phyloP scores from a whole-genome alignment of 1,284 basidiomycete species.

The Tylopilus sp. region DNA sequence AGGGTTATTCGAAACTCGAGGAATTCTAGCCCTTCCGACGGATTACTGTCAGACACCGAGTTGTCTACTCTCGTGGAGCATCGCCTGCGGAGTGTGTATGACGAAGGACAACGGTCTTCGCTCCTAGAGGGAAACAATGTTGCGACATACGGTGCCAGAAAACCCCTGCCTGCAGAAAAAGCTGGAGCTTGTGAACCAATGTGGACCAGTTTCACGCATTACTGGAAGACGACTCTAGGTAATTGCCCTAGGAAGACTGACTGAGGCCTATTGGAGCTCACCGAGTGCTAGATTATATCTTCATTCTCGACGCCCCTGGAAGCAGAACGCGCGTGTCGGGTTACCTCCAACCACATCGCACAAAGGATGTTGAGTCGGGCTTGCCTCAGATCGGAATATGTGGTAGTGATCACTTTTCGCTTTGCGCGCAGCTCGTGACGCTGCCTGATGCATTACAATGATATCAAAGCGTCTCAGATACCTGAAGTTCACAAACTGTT shows the following conservation, averaged over 20 bases:
- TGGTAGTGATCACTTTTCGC: constrained; percentile 84
- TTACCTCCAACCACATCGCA: constrained; percentile 62
- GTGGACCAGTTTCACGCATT: constrained; percentile 78
- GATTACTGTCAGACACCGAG: constrained; percentile 64
- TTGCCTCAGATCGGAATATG: constrained; percentile 78
- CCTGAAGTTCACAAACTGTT: constrained; percentile 1
- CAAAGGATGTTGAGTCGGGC: constrained; percentile 66
- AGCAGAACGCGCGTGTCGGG: constrained; percentile 48
- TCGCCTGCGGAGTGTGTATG: constrained; percentile 55
- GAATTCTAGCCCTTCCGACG: constrained; percentile 57
- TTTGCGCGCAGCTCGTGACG: constrained; percentile 52
- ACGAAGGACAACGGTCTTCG: constrained; percentile 45
- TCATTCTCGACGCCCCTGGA: constrained; percentile 52
- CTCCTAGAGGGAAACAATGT: constrained; percentile 22
- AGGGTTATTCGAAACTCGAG: constrained; percentile 77
- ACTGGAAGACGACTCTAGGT: constrained; percentile 82
- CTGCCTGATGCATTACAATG: constrained; percentile 14
- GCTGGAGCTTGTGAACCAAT: constrained; percentile 66
- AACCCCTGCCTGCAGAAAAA: constrained; percentile 38
- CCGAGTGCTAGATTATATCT: constrained; percentile 73
- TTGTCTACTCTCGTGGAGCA: constrained; percentile 51
- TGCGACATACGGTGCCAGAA: constrained; percentile 49
- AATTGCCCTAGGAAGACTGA: constrained; percentile 12
- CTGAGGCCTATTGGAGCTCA: constrained; percentile 7
- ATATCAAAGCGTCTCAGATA: constrained; percentile 7